Percentiles rank a stretch among this genome's conserved stretches.
Conservation (phyloP, 2,329 filamentous ascomycete genomes). For the Biscogniauxia mediterranea region DNA sequence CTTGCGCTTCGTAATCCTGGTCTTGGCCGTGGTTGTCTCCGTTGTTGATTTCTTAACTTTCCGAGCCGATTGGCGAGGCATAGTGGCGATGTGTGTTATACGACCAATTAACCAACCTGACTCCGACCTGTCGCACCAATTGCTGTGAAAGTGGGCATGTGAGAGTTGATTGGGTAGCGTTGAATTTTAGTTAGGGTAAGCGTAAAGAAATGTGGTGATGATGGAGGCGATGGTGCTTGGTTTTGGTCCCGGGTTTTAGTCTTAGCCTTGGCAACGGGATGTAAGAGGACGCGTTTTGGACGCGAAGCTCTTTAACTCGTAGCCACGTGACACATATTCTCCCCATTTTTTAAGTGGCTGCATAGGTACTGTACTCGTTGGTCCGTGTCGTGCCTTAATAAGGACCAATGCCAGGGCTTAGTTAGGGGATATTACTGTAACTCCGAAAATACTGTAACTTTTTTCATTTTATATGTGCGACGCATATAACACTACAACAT, state of each 20-base stretch:
- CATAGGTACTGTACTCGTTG: no score
- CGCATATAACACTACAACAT: no score
- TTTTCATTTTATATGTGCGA: no score
- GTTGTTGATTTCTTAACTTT: constrained; percentile 13
- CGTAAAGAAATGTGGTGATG: not conserved
- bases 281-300: constrained; percentile 11
- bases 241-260: not conserved
- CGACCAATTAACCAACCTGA: no score
- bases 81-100: constrained; percentile 6
- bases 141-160: not conserved
- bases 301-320: constrained; percentile 15
- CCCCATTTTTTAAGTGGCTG: not conserved
- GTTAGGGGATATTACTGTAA: no score
- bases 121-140: not conserved
- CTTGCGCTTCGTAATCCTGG: constrained; percentile 22
- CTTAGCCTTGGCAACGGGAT: not conserved
- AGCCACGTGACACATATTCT: constrained; percentile 19
- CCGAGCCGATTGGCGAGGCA: constrained; percentile 21
- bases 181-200: not conserved
- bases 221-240: not conserved
- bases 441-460: no score
- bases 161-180: not conserved
- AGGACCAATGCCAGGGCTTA: no score
- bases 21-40: constrained; percentile 16
- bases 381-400: no score